Conservation (phyloP, 257 asterid genomes). For the Handroanthus guayacan region DNA sequence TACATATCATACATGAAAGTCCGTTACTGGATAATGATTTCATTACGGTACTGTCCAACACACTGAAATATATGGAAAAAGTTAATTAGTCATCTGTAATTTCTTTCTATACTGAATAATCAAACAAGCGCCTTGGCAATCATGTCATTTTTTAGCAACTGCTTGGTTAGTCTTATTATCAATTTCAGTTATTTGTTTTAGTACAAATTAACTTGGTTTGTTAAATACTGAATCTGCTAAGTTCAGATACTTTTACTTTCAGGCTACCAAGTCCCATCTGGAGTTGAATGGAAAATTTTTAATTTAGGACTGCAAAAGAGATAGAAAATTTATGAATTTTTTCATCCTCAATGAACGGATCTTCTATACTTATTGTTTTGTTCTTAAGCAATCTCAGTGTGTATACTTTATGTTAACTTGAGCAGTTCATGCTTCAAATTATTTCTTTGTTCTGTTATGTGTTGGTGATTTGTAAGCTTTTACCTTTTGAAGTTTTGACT, state of each 20-base stretch:
- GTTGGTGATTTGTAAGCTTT: slow-evolving; percentile 25
- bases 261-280: slow-evolving; percentile 20
- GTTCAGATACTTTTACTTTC: background rate
- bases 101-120: slow-evolving; percentile 2
- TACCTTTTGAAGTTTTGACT: slow-evolving; percentile 24
- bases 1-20: slow-evolving; percentile 6
- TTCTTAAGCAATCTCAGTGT: slow-evolving; percentile 27
- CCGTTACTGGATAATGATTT: background rate
- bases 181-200: background rate
- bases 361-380: slow-evolving; percentile 17
- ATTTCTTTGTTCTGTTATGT: background rate
- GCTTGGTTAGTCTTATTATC: background rate
- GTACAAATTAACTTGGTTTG: background rate
- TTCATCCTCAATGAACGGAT: slow-evolving; percentile 26
- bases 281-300: background rate
- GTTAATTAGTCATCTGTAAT: background rate
- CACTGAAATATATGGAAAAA: background rate
- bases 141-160: background rate
- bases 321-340: slow-evolving; percentile 10
- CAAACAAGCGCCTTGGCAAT: background rate
- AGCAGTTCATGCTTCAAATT: slow-evolving; percentile 28
- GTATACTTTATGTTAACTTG: slow-evolving; percentile 26
- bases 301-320: background rate
- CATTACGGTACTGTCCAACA: background rate
- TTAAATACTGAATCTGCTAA: background rate